phyloP scores from a whole-genome alignment of 805 yeast genomes.

The Suhomyces prunicola region DNA sequence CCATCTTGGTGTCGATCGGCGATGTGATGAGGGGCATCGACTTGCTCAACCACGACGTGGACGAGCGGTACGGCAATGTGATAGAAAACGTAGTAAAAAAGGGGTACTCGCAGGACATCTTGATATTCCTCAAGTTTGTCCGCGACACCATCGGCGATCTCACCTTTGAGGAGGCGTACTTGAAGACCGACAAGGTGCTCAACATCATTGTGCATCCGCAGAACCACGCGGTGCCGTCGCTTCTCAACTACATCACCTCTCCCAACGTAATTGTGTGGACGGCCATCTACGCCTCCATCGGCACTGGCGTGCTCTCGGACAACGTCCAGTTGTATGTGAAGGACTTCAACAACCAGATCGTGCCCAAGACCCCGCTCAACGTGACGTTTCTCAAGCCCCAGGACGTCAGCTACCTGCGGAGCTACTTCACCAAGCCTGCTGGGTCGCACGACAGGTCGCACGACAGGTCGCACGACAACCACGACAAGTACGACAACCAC shows the following conservation, averaged over 20 bases:
- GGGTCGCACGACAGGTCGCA: not conserved
- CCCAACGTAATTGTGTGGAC: conserved; percentile 87
- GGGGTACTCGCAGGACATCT: conserved; percentile 84
- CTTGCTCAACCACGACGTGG: conserved; percentile 50
- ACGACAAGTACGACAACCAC: conserved; percentile 10
- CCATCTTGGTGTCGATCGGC: conserved; percentile 37
- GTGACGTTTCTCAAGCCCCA: conserved; percentile 42
- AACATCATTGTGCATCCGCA: conserved; percentile 86
- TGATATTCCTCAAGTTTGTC: conserved; percentile 75
- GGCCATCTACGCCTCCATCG: conserved; percentile 84
- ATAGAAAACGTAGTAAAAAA: conserved; percentile 72
- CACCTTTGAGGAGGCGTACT: conserved; percentile 92
- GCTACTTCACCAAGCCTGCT: conserved; percentile 27
- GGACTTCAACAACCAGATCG: conserved; percentile 59
- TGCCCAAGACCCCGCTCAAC: conserved; percentile 46
- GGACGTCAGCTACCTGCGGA: conserved; percentile 46
- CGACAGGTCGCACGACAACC: not conserved
- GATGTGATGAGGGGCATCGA: conserved; percentile 44
- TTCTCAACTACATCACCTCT: conserved; percentile 85
- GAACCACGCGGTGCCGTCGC: conserved; percentile 61
- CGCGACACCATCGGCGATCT: conserved; percentile 70
- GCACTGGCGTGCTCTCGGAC: conserved; percentile 62
- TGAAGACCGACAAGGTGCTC: conserved; percentile 71
- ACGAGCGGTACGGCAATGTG: conserved; percentile 61
- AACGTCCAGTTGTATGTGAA: conserved; percentile 57